phyloP scores from a whole-genome alignment of 495 filamentous ascomycete species.

The Xylaria cubensis region DNA sequence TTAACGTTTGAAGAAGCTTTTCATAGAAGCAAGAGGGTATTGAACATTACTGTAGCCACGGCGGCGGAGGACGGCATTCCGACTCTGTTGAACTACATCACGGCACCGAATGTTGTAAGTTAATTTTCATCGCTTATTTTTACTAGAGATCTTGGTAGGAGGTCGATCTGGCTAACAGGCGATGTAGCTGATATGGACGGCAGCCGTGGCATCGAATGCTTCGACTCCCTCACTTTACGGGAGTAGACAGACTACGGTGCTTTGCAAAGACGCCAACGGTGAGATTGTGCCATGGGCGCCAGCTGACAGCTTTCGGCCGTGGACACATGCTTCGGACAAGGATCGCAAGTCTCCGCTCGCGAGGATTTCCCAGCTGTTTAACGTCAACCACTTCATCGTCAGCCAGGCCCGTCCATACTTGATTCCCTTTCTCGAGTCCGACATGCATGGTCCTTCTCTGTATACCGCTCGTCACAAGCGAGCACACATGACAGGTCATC shows the following conservation, averaged over 20 bases:
- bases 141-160: background rate
- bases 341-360: constrained; percentile 82
- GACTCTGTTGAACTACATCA: constrained; percentile 89
- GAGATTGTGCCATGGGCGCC: constrained; percentile 80
- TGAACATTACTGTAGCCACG: constrained; percentile 91
- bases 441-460: constrained; percentile 76
- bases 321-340: constrained; percentile 70
- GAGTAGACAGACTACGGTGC: constrained; percentile 66
- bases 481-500: constrained; percentile 63
- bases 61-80: constrained; percentile 77
- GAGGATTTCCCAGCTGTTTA: constrained; percentile 90
- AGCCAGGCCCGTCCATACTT: constrained; percentile 80
- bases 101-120: constrained; percentile 90
- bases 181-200: constrained; percentile 83
- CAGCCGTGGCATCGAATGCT: constrained; percentile 89
- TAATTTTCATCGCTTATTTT: background rate
- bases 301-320: constrained; percentile 71
- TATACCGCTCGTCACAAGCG: constrained; percentile 62
- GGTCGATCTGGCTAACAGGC: constrained; percentile 26
- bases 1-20: constrained; percentile 96
- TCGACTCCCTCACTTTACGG: constrained; percentile 70
- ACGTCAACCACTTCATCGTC: constrained; percentile 88
- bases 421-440: constrained; percentile 82
- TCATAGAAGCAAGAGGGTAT: constrained; percentile 78
- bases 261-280: constrained; percentile 83